A percentile compares a stretch with the other conserved stretches of the same genome.
These are phyloP conservation scores for Escovopsis sp. DNA, from an alignment of 2,329 filamentous ascomycete genomes.

Conservation along the genomic window DNA sequence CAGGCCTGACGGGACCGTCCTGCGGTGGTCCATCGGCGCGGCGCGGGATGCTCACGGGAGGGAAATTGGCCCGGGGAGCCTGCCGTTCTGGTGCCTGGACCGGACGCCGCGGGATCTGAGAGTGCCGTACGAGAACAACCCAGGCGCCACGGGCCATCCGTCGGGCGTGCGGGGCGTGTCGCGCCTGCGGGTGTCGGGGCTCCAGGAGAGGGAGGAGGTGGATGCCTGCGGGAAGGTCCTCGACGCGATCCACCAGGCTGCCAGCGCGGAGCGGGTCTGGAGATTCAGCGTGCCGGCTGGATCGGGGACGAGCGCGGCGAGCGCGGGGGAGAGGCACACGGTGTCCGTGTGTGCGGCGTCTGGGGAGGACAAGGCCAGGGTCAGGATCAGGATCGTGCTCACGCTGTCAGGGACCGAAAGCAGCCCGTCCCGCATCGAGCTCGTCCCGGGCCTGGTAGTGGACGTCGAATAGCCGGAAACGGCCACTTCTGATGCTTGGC, in stretches of 20 bases:
- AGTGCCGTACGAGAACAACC: slow-evolving; percentile 29
- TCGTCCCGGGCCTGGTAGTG: slow-evolving; percentile 8
- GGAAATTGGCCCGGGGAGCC: slow-evolving; percentile 25
- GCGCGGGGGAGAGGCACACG: slow-evolving; percentile 3
- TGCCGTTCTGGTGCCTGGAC: slow-evolving; percentile 56
- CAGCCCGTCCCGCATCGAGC: slow-evolving; percentile 8
- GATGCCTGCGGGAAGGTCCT: slow-evolving; percentile 11
- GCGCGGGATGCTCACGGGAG: slow-evolving; percentile 12
- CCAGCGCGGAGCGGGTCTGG: slow-evolving; percentile 1
- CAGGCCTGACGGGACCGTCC: slow-evolving; percentile 36
- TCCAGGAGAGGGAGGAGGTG: slow-evolving; percentile 14
- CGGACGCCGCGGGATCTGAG: slow-evolving; percentile 39
- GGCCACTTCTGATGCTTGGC: no score
- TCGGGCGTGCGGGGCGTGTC: slow-evolving; percentile 37
- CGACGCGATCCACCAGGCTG: slow-evolving; percentile 13
- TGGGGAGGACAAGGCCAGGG: slow-evolving; percentile 1
- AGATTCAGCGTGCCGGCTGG: slow-evolving; percentile 6
- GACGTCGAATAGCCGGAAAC: slow-evolving; percentile 5
- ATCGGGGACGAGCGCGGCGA: slow-evolving; percentile 1
- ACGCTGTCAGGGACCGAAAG: slow-evolving; percentile 5
- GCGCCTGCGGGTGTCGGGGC: slow-evolving; percentile 20
- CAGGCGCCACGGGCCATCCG: slow-evolving; percentile 27
- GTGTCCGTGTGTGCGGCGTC: slow-evolving; percentile 1
- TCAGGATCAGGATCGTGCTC: slow-evolving; percentile 6
- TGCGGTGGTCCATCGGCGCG: slow-evolving; percentile 45